Conservation (phyloP, 768 basidiomycete species). For the Trametes sanguinea region DNA sequence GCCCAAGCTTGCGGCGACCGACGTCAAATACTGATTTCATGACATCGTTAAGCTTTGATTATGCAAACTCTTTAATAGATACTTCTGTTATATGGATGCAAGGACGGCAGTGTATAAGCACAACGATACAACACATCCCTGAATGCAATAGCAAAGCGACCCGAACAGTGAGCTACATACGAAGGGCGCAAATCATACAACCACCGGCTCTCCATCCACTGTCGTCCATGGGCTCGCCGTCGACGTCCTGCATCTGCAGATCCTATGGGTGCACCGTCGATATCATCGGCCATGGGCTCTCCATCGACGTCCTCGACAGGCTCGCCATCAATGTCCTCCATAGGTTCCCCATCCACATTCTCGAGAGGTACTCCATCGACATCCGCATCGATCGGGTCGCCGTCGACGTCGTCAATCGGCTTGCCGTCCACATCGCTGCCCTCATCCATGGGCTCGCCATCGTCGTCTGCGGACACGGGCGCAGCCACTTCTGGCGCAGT, state of each 20-base stretch:
- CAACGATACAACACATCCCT: too few species aligned
- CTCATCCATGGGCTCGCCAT: constrained; percentile 44
- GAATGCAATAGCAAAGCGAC: too few species aligned
- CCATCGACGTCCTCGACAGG: constrained; percentile 41
- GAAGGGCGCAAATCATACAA: background rate
- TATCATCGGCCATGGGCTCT: constrained; percentile 32
- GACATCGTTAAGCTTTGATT: too few species aligned
- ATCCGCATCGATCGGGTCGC: constrained; percentile 46
- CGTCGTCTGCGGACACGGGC: constrained; percentile 35
- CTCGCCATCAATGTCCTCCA: constrained; percentile 39
- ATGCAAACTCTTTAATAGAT: too few species aligned
- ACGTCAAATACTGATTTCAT: too few species aligned
- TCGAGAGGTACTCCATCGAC: constrained; percentile 39
- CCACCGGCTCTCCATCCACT: constrained; percentile 40
- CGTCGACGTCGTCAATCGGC: constrained; percentile 49
- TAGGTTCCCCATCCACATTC: constrained; percentile 34
- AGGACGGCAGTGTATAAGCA: too few species aligned
- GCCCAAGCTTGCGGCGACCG: too few species aligned
- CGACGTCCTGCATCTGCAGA: constrained; percentile 38
- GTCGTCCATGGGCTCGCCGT: constrained; percentile 42
- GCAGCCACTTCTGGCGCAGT: constrained; percentile 26
- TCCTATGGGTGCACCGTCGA: constrained; percentile 41
- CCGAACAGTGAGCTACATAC: background rate
- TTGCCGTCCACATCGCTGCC: constrained; percentile 55
- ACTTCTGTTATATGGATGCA: too few species aligned